Evolutionary conservation across 2,329 filamentous ascomycete genomes (phyloP), one percentile per base, ranked within the genome.

Genomic region (Alternaria gansuensis): DNA sequence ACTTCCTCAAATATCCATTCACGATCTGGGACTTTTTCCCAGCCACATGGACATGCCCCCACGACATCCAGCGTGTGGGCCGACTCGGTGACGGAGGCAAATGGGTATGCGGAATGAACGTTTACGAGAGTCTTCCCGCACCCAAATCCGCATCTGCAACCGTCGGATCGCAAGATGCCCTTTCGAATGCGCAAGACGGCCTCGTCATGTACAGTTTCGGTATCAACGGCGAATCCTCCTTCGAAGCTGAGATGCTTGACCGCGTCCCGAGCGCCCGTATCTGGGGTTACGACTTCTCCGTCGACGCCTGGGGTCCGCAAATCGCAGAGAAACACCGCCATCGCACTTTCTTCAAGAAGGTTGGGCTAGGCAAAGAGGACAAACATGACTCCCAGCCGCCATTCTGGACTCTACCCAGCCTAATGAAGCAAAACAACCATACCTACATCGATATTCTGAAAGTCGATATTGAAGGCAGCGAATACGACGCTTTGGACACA

Each of bases 11-110:
- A 44, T 74, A 73, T 54, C 71, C 72, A 0, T 75, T 64, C 62
- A 75, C 72, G 0, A 63, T 75, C 37, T 75, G 73, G 73, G 73
- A 75, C 54, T 75, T 72, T 60, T 75, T 74, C 41, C 72, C 73
- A 1, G 63, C 73, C 7, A 71, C 71, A 4, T 75, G 69, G 68
- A 74, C 71, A 39, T 75, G 73, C 37, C 73, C 73, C 10, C 73
- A 74, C 37, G 73, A 75, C 55, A 62, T 75, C 33, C 73, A 75
- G 54, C 69, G 73, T 33, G 67, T 75, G 0, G 73, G 73, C 3
- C 62, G 72, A 8, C 64, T 75, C 6, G 73, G 73, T 4, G 73
- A 75, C 46, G 73, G 73, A 29, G 73, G 73, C 13, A 75, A 75
- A 62, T 75, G 73, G 73, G 72, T 75, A 17, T 75, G 73, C 50